These are phyloP conservation scores for Pseudogymnoascus sp. DNA, from an alignment of 2,329 filamentous ascomycete genomes.

Conservation along the genomic window DNA sequence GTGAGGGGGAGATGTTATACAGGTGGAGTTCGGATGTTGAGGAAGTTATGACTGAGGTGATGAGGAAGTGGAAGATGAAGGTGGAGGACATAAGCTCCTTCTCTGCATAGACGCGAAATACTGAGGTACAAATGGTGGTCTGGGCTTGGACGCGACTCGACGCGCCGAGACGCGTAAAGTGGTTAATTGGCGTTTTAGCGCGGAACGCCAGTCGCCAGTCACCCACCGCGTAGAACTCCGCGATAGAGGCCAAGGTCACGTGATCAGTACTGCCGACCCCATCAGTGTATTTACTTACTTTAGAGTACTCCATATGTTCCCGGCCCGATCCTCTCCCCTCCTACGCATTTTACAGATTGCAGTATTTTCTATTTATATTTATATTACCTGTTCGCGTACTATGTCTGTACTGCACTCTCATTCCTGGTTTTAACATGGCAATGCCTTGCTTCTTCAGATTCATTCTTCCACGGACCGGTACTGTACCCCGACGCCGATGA, in stretches of 20 bases:
- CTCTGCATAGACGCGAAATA: not conserved
- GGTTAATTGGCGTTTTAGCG: constrained; percentile 1
- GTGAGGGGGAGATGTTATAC: constrained; percentile 13
- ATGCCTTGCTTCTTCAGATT: not conserved
- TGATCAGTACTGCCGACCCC: not conserved
- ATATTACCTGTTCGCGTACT: not conserved
- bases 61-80: not conserved
- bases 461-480: not conserved
- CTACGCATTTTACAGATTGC: not conserved
- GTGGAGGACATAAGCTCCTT: not conserved
- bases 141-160: not conserved
- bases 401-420: too few relatives aligned
- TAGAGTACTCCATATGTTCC: not conserved
- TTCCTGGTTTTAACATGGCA: not conserved
- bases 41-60: constrained; percentile 5
- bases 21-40: constrained; percentile 2
- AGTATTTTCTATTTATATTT: not conserved
- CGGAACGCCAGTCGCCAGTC: constrained; percentile 3
- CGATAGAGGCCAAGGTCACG: not conserved
- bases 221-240: not conserved
- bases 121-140: not conserved
- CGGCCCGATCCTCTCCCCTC: not conserved
- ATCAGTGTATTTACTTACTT: not conserved
- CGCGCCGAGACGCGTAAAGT: constrained; percentile 10
- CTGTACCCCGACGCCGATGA: not conserved